Base-by-base conservation (phyloP, 1,139 yeast species). In the Yamadazyma sp. region DNA sequence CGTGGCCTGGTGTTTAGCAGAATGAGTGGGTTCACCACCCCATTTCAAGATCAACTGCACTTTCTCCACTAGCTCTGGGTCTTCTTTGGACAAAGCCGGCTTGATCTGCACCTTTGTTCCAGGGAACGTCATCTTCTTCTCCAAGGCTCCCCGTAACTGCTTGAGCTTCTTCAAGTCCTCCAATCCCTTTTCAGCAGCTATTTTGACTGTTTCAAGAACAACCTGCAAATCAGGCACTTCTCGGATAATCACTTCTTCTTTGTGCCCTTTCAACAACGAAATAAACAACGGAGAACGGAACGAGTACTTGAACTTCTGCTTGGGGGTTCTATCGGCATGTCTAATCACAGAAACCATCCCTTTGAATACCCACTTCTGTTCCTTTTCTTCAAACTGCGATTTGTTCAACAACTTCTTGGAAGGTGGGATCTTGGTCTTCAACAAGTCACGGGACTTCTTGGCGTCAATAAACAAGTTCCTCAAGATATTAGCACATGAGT, bases 1-100 rank as follows among this genome's bases (percentile, higher is more conserved):
- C 22, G 83, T 76, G 1, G 97, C 95, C 65, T 94, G 99, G 59
- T 88, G 86, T 43, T 84, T 78, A 1, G 98, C 97, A 8, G 97
- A 89, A 60, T 94, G 99, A 1, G 99, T 94, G 8, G 98, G 97
- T 61, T 94, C 99, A 48, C 99, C 99, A 52, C 98, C 98, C 98
- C 98, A 94, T 60, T 94, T 94, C 52, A 92, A 71, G 46, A 92
- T 94, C 46, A 94, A 81, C 62, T 94, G 98, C 16, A 92, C 97
- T 56, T 94, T 94, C 48, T 90, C 97, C 14, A 92, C 95, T 4
- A 59, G 37, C 36, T 85, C 90, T 8, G 79, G 77, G 39, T 66
- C 71, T 29, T 78, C 83, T 7, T 70, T 66, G 51, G 78, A 76
- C 38, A 89, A 59, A 4, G 95, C 80, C 0, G 99, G 99, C 58